Conservation (phyloP, 2,329 filamentous ascomycete species). For the Aschersonia sp. region DNA sequence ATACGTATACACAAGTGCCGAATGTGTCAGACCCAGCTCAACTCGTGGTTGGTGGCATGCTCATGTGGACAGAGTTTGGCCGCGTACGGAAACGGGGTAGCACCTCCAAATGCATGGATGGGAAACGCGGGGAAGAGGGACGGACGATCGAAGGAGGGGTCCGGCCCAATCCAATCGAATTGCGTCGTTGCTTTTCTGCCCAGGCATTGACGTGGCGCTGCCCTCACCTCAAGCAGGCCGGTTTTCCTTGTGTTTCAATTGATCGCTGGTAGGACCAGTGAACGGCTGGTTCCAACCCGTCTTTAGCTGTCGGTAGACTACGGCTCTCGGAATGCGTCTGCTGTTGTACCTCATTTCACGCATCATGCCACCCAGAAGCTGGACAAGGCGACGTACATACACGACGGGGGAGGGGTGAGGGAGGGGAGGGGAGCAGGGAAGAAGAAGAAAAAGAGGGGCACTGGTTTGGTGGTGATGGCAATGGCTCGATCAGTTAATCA, state of each 20-base stretch:
- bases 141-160: neutral
- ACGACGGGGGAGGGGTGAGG: too few relatives aligned
- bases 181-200: neutral
- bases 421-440: neutral
- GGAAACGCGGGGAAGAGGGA: conserved; percentile 3
- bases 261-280: neutral
- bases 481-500: too few relatives aligned
- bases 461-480: too few relatives aligned
- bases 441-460: neutral
- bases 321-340: neutral
- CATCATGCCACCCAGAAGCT: neutral
- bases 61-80: neutral
- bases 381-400: neutral
- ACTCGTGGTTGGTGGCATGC: neutral
- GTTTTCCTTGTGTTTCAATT: neutral
- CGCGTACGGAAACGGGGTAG: neutral
- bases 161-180: neutral
- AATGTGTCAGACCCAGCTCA: neutral
- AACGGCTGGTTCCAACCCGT: neutral
- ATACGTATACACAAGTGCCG: neutral
- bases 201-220: neutral
- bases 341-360: neutral
- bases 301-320: neutral
- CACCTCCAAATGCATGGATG: neutral
- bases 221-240: neutral